A percentile compares a stretch with the other conserved stretches of the same genome.
Conservation (phyloP, 2,329 filamentous ascomycete species). For the Rugonectria rugulosa region DNA sequence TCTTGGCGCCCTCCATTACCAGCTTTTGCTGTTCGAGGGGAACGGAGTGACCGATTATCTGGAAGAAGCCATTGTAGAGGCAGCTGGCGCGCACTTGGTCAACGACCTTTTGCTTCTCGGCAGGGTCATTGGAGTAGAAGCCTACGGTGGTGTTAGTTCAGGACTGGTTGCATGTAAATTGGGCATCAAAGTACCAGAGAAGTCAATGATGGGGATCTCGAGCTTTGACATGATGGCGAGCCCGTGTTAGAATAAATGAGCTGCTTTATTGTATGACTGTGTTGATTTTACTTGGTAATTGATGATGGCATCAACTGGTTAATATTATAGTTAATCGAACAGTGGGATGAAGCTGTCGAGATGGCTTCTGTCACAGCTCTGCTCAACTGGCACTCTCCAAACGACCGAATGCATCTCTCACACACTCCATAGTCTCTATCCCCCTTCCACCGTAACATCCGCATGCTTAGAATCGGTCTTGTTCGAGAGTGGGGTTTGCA, state of each 20-base stretch:
- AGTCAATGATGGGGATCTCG: conserved; percentile 41
- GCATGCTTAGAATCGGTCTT: conserved; percentile 3
- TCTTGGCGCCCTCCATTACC: conserved; percentile 50
- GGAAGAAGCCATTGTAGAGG: conserved; percentile 60
- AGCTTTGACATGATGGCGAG: conserved; percentile 25
- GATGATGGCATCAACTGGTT: conserved; percentile 8
- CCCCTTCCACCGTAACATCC: neutral
- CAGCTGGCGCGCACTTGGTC: conserved; percentile 51
- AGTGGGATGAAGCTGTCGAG: conserved; percentile 10
- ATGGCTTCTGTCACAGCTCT: neutral
- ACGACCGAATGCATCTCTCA: neutral
- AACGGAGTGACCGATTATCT: conserved; percentile 58
- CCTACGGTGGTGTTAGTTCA: conserved; percentile 15
- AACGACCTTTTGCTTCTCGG: conserved; percentile 35
- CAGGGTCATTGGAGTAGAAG: conserved; percentile 31
- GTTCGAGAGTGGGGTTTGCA: conserved; percentile 17
- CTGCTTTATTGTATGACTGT: neutral
- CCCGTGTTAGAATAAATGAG: neutral
- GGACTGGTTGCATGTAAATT: neutral
- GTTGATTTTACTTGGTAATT: conserved; percentile 4
- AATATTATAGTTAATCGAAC: conserved; percentile 14
- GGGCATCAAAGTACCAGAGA: conserved; percentile 31
- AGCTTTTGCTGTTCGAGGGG: conserved; percentile 47
- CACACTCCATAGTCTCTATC: too few species aligned
- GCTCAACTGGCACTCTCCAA: neutral